Base-by-base conservation (phyloP, 2,329 filamentous ascomycete genomes). In the Lachnellula arida region DNA sequence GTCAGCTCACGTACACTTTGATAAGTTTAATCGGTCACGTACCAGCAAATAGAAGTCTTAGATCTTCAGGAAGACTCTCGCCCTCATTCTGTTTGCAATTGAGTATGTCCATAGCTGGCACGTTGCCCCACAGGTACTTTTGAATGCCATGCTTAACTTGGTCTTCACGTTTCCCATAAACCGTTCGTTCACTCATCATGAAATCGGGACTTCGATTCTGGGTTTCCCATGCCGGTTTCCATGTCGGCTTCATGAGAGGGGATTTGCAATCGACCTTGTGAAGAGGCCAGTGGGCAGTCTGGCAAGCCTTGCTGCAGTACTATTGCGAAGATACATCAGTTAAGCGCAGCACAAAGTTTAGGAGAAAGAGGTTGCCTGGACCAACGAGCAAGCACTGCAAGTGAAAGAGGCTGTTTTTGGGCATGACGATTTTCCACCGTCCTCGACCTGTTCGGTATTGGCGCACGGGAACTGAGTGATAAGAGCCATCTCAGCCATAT, bases 51-150 rank as follows among this genome's bases (percentile, higher is more conserved):
- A 75, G 75, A 4, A 76, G 63, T 0, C 76, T 40, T 2, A 46
- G 46, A 2, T 72, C 34, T 22, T 70, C 59, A 12, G 49, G 28
- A 44, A 47, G 37, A 12, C 61, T 55, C 0, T 55, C 42, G 0
- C 67, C 70, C 47, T 73, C 68, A 44, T 71, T 70, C 5, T 56
- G 49, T 34, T 66, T 58, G 4, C 75, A 51, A 0, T 68, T 62
- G 0, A 77, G 51, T 0, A 77, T 49, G 57, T 77, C 72, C 2
- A 74, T 17, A 0, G 75, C 73, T 15, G 75, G 74, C 11, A 73
- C 55, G 52, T 75, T 75, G 6, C 73, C 74, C 74, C 73, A 77
- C 11, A 76, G 63, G 54, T 65, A 69, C 49, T 71, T 73, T 6
- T 54, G 52, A 7, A 22, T 53, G 9, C 61, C 67, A 59, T 51